Percentiles rank a stretch among this genome's conserved stretches.
phyloP scores from a whole-genome alignment of 148 eudicot genomes.

The Rhododendron griersonianum region DNA sequence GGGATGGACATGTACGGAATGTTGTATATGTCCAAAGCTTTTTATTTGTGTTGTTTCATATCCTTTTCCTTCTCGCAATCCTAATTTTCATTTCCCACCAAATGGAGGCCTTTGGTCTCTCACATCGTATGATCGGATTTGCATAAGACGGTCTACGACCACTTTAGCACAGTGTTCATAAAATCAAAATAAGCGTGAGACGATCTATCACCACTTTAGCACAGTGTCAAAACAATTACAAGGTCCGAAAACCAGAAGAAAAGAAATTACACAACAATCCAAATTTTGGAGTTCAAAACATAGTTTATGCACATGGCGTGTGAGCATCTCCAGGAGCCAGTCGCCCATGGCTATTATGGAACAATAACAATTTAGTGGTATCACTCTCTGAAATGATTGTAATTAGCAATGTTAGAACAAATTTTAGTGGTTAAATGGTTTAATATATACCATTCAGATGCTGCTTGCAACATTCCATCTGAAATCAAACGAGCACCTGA shows the following conservation, averaged over 20 bases:
- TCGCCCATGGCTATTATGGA: not conserved
- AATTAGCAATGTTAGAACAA: not conserved
- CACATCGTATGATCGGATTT: not conserved
- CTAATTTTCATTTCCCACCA: not conserved
- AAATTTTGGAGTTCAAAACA: not conserved
- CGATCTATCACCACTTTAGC: not conserved
- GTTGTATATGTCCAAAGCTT: not conserved
- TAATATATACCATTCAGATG: constrained; percentile 72
- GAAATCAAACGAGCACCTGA: constrained; percentile 87
- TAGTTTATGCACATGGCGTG: not conserved
- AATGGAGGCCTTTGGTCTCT: not conserved
- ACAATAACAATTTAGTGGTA: not conserved
- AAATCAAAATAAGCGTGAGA: not conserved
- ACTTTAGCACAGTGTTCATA: not conserved
- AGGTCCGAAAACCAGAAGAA: not conserved
- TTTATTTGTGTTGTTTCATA: not conserved
- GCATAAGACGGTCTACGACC: not conserved
- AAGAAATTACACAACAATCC: not conserved
- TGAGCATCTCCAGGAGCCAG: not conserved
- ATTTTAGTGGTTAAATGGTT: constrained; percentile 6
- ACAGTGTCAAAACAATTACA: not conserved
- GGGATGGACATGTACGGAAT: not conserved
- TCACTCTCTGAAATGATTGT: not conserved
- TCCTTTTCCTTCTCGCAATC: not conserved
- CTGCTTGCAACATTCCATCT: constrained; percentile 96